These are phyloP conservation scores for Pseudozyma sp. DNA, from an alignment of 1,284 basidiomycete species.

Conservation along the genomic window DNA sequence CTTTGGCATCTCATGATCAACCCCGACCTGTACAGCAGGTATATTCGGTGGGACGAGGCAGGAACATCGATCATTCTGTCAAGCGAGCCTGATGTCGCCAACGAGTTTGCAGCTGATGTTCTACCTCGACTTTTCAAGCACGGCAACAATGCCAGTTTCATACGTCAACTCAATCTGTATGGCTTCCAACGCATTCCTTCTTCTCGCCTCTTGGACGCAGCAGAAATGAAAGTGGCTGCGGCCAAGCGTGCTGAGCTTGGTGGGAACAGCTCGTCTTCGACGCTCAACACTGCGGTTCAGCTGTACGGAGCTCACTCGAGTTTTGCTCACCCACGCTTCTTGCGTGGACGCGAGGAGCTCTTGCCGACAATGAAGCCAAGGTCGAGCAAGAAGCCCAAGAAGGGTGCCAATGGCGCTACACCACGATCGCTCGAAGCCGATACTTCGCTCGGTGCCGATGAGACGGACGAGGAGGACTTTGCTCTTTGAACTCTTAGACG, in stretches of 20 bases:
- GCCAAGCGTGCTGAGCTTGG: slow-evolving; percentile 38
- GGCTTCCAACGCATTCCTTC: slow-evolving; percentile 68
- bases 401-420: slow-evolving; percentile 21
- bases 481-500: slow-evolving; percentile 14
- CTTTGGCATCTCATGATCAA: slow-evolving; percentile 69
- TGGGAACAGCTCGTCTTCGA: slow-evolving; percentile 19
- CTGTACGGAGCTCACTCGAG: slow-evolving; percentile 66
- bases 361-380: slow-evolving; percentile 67
- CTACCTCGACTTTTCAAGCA: slow-evolving; percentile 67
- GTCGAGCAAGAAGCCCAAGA: slow-evolving; percentile 67
- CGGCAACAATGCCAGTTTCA: slow-evolving; percentile 68
- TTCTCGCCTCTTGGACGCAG: slow-evolving; percentile 60
- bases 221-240: slow-evolving; percentile 60
- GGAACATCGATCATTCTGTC: slow-evolving; percentile 67
- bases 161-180: slow-evolving; percentile 68
- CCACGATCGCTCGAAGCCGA: slow-evolving; percentile 32
- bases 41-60: slow-evolving; percentile 64
- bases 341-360: slow-evolving; percentile 60
- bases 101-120: slow-evolving; percentile 66
- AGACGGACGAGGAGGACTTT: slow-evolving; percentile 56
- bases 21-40: slow-evolving; percentile 61
- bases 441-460: slow-evolving; percentile 36
- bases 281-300: slow-evolving; percentile 64
- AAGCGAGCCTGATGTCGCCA: slow-evolving; percentile 63
- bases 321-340: slow-evolving; percentile 67